Base-by-base conservation (phyloP, 176 grass and related monocot species). In the Saccharum spontaneum region DNA sequence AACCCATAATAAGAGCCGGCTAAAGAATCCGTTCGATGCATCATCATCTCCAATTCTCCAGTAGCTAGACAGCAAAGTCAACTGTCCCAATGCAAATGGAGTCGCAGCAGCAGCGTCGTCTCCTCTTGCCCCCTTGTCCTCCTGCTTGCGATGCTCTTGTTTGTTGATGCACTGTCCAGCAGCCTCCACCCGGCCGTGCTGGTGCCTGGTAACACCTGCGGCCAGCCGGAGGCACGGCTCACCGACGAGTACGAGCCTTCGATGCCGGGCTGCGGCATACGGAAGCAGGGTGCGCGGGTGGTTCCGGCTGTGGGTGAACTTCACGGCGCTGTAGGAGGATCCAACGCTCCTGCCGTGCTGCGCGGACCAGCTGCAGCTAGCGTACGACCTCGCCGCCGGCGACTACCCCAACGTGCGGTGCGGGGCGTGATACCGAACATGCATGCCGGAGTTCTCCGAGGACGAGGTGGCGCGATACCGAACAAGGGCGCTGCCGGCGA, bases 231-330 rank as follows among this genome's bases (percentile, higher is more conserved):
- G 3, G 79, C 79, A 7, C 41, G 31, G 64, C 65, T 69, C 31
- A 69, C 44, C 20, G 65, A 69, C 7, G 31, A 50, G 11, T 81
- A 54, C 45, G 4, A 37, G 5, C 64, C 79, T 9, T 4, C 31
- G 0, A 4, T 64, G 31, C 3, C 44, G 26, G n/a, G 43, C 78
- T 80, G 78, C 78, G 18, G 41, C 13, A 15, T 39, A 10, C 23
- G 14, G 22, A 79, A 18, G 30, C 44, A 68, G 23, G 62, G 62
- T 3, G 1, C 17, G 41, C 1, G 16, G 28, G 0, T 81, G 79
- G 79, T 81, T 81, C 79, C 79, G 79, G 20, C 78, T 80, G 2
- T 80, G 41, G 62, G 18, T 52, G 11, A 80, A 80, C 78, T 7
- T 1, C 63, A 80, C 78, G 1, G 18, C 28, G 26, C 63, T 80